Base-by-base conservation (phyloP, 2,329 filamentous ascomycete species). In the Metarhizium brunneum region DNA sequence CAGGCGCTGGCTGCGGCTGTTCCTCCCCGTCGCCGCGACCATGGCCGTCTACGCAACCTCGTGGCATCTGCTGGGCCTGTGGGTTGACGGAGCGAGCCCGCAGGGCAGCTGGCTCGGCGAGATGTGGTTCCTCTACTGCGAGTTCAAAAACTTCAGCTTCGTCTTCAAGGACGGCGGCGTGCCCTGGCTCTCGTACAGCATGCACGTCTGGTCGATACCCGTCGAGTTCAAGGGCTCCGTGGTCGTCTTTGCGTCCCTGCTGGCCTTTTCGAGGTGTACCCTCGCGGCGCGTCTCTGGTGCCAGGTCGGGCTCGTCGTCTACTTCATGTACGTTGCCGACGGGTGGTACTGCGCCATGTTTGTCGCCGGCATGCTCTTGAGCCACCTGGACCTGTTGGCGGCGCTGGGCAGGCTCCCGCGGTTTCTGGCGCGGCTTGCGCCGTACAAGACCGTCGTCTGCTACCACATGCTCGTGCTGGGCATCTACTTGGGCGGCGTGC, bases 121-220 rank as follows among this genome's bases (percentile, higher is more conserved):
- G 61, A 58, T 82, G 1, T 80, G 76, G 70, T 61, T 66, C 6
- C 73, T 76, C 62, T 79, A 78, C 59, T 57, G 65, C 57, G 81
- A 87, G 64, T 73, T 81, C 64, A 88, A 87, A 65, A 86, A 86
- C 66, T 87, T 85, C 69, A 87, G 79, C 67, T 88, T 85, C 64
- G 65, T 86, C 43, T 88, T 82, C 69, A 78, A 80, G 47, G 74
- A 73, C 7, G 81, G 82, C 6, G 79, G 78, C 2, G 70, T 77
- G 10, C 77, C 80, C 13, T 85, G 81, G 73, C 51, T 70, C 35
- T 61, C 50, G 13, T 67, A 82, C 68, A 83, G 85, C 61, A 74
- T 73, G 35, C 84, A 86, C 59, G 65, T 80, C 2, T 86, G 83
- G 82, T 84, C 78, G 0, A 86, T 87, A 53, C 82, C 84, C 0